Percentiles rank a stretch among this genome's conserved stretches.
These are phyloP conservation scores for Auriculariales sp. DNA, from an alignment of 768 basidiomycete species.

Conservation along the genomic window DNA sequence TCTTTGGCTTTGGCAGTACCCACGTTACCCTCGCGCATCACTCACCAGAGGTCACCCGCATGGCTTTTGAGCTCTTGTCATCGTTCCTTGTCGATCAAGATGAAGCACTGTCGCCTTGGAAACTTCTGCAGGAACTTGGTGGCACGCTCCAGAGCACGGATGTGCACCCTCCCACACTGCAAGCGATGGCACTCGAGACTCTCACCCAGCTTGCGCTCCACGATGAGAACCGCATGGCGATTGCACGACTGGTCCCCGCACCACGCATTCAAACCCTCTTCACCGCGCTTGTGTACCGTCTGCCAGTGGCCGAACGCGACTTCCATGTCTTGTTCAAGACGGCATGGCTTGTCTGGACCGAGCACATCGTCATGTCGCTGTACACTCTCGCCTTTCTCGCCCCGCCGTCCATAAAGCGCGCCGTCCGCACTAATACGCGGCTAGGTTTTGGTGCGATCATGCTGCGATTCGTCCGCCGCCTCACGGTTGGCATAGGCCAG, in stretches of 20 bases:
- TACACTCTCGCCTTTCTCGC: conserved; percentile 81
- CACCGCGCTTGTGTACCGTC: conserved; percentile 57
- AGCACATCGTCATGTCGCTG: conserved; percentile 66
- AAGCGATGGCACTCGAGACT: conserved; percentile 70
- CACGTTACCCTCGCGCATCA: conserved; percentile 32
- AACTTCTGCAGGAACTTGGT: conserved; percentile 40
- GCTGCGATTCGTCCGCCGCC: conserved; percentile 54
- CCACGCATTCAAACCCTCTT: conserved; percentile 47
- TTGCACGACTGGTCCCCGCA: conserved; percentile 46
- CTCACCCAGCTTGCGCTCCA: conserved; percentile 65
- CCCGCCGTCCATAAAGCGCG: conserved; percentile 56
- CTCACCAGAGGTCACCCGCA: conserved; percentile 26
- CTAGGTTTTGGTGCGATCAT: conserved; percentile 60
- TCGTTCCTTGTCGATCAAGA: conserved; percentile 62
- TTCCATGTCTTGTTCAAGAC: conserved; percentile 51
- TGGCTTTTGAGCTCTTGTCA: conserved; percentile 51
- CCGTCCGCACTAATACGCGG: conserved; percentile 46
- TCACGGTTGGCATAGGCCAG: conserved; percentile 32
- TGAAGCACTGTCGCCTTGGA: conserved; percentile 50
- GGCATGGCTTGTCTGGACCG: conserved; percentile 62
- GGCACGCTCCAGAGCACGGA: conserved; percentile 19
- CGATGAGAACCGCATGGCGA: conserved; percentile 65
- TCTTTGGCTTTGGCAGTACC: conserved; percentile 43
- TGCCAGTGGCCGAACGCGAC: conserved; percentile 70
- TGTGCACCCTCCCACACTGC: conserved; percentile 40